Percentiles rank a stretch among this genome's conserved stretches.
Conservation (phyloP, 2,329 filamentous ascomycete genomes). For the Ophiostoma ulmi region DNA sequence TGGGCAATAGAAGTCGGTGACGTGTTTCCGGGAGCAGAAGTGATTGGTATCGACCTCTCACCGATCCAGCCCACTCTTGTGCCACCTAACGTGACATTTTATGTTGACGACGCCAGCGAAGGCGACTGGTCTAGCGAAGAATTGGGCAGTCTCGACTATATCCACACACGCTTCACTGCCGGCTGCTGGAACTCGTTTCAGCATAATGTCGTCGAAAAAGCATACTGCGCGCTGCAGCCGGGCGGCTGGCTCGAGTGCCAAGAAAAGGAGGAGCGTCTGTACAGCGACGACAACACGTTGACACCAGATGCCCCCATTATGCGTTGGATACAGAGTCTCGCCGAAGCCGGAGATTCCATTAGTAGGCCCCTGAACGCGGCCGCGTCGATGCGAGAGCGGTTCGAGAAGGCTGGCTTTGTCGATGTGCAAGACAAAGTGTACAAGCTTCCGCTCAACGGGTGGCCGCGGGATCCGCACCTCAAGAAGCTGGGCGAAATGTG, state of each 20-base stretch:
- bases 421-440: conserved; percentile 32
- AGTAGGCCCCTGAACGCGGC: conserved; percentile 28
- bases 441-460: conserved; percentile 36
- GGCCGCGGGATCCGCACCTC: conserved; percentile 32
- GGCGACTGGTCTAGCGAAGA: conserved; percentile 46
- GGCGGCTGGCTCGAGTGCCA: conserved; percentile 54
- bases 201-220: conserved; percentile 47
- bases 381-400: conserved; percentile 29
- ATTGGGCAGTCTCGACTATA: conserved; percentile 48
- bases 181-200: conserved; percentile 49
- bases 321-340: conserved; percentile 29
- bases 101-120: conserved; percentile 58
- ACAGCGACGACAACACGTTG: conserved; percentile 32
- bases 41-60: conserved; percentile 62
- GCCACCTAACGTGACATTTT: conserved; percentile 68
- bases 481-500: conserved; percentile 35
- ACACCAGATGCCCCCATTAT: conserved; percentile 24
- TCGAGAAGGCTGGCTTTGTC: conserved; percentile 33
- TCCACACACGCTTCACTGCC: conserved; percentile 47
- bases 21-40: conserved; percentile 51
- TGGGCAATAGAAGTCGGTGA: conserved; percentile 67
- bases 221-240: conserved; percentile 45
- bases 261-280: conserved; percentile 37
- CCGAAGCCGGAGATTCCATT: conserved; percentile 23
- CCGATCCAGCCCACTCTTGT: conserved; percentile 62